Evolutionary conservation across 1,284 basidiomycete species (phyloP).

Genomic region (Ceratorhiza oryzae-sativae): DNA sequence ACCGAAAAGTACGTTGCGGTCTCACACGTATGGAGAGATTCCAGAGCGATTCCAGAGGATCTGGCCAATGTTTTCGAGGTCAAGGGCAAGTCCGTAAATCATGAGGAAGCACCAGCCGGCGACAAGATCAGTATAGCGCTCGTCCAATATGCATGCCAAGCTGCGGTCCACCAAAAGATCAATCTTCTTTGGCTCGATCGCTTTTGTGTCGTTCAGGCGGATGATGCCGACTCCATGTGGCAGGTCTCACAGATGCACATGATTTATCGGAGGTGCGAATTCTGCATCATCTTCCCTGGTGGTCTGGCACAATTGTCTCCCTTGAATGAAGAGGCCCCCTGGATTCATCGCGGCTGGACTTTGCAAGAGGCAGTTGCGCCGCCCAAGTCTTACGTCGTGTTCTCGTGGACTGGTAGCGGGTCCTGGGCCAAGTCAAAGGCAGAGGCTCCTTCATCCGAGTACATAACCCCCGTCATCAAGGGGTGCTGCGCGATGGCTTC

Average conservation of each 20-base stretch:
- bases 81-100: not conserved
- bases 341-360: slow-evolving; percentile 21
- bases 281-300: not conserved
- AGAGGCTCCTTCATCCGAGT: too few relatives aligned
- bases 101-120: not conserved
- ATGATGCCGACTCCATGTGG: not conserved
- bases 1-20: not conserved
- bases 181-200: slow-evolving; percentile 1
- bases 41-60: not conserved
- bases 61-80: not conserved
- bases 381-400: not conserved
- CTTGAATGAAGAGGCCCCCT: not conserved
- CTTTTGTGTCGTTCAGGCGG: not conserved
- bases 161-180: not conserved
- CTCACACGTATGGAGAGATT: not conserved
- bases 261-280: not conserved
- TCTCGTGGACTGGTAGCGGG: not conserved
- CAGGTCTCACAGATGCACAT: not conserved
- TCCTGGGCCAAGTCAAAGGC: not conserved
- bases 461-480: not conserved
- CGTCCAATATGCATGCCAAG: not conserved
- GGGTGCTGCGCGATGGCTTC: not conserved
- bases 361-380: slow-evolving; percentile 16
- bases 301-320: not conserved
- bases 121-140: not conserved